A percentile compares a stretch with the other conserved stretches of the same genome.
phyloP scores from a whole-genome alignment of 352 stramenopile species.

The Globisporangium megalacanthum region DNA sequence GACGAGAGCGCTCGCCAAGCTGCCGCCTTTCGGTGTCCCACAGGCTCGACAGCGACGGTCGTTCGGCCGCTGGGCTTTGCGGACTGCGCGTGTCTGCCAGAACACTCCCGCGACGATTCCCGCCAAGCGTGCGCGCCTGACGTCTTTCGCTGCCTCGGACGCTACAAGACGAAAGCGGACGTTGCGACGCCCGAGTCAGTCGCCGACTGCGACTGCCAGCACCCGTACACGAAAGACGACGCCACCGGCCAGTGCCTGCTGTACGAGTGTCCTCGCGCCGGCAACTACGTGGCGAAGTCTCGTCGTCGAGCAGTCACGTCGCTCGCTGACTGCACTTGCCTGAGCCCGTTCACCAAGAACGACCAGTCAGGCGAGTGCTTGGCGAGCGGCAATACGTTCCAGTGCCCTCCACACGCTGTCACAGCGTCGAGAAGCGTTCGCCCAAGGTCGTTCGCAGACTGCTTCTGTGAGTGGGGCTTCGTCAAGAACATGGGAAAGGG shows the following conservation, averaged over 20 bases:
- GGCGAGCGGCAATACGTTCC: conserved; percentile 18
- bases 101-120: conserved; percentile 30
- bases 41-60: conserved; percentile 21
- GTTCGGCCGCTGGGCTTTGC: conserved; percentile 33
- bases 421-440: conserved; percentile 17
- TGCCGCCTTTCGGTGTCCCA: conserved; percentile 27
- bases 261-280: conserved; percentile 53
- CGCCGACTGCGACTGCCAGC: conserved; percentile 66
- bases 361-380: conserved; percentile 64
- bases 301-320: conserved; percentile 29
- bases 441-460: conserved; percentile 57
- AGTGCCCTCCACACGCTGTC: conserved; percentile 34
- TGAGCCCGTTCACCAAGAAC: conserved; percentile 59
- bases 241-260: conserved; percentile 47
- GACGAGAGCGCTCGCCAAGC: background rate
- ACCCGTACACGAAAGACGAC: conserved; percentile 67
- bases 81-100: conserved; percentile 31
- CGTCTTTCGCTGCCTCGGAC: conserved; percentile 47
- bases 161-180: conserved; percentile 46
- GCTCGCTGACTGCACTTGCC: conserved; percentile 70
- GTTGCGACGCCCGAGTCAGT: conserved; percentile 30
- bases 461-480: conserved; percentile 70
- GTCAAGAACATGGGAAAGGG: conserved; percentile 31
- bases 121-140: conserved; percentile 25
- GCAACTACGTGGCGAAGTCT: conserved; percentile 68